Base-by-base conservation (phyloP, 2,329 filamentous ascomycete genomes). In the Fusarium chlamydosporum region DNA sequence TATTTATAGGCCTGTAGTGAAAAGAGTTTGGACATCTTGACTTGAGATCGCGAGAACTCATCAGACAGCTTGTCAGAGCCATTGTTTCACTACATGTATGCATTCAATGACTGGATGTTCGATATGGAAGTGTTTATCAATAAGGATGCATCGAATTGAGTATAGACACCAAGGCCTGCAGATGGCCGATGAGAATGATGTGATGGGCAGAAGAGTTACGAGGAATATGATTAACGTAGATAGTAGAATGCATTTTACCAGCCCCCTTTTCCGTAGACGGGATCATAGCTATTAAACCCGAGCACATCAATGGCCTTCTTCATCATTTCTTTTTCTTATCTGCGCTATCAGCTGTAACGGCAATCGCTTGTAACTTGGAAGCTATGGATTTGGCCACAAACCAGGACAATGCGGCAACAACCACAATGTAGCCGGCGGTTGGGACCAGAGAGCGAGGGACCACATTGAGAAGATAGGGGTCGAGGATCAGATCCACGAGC, bases 401-500 rank as follows among this genome's bases (percentile, higher is more conserved):
- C 78, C 79, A 84, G 5, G 81, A 81, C 37, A 76, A 68, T 27
- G 79, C 65, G n/a, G 88, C 88, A 55, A 97, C 85, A 4, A 86
- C 70, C 6, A 85, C 73, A 55, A 96, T 84, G 78, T 94, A 97
- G 35, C 80, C 81, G 13, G 87, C 88, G 3, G 91, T 95, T 20
- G 92, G 89, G 23, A 91, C 74, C 16, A 98, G 82, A 6, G 94
- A 97, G 52, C 84, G 84, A 13, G 96, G 96, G 53, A 98, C 84
- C 16, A 94, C 76, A 81, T 96, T 96, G 74, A 90, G 80, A 40
- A 96, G 64, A 76, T 91, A 98, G 1, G 94, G 94, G 78, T 98
- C 96, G 26, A 99, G 87, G 73, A 97, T 92, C 78, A 89, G 79
- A 72, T 99, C 95, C 52, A 91, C 91, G 54, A 89, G 82, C 6